phyloP scores from a whole-genome alignment of 192 early-diverging fungal genomes.

The Entomortierella parvispora region DNA sequence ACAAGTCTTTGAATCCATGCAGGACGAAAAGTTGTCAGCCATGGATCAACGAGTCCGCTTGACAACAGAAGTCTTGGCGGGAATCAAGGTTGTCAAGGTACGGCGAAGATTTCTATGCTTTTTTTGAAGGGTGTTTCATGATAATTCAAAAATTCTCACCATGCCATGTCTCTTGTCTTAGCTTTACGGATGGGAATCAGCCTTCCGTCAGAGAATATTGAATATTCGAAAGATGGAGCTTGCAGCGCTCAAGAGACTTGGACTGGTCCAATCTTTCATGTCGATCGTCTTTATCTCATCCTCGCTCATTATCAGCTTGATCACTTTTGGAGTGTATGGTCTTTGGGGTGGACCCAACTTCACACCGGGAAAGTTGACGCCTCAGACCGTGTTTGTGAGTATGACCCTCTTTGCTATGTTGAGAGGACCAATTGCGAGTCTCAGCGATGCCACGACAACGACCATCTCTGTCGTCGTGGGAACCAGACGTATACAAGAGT shows the following conservation, averaged over 20 bases:
- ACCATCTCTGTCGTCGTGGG: constrained; percentile 65
- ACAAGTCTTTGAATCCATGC: constrained; percentile 13
- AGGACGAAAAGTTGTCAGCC: constrained; percentile 27
- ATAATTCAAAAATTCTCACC: too few species aligned
- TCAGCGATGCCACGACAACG: constrained; percentile 70
- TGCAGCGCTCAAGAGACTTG: constrained; percentile 16
- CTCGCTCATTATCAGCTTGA: constrained; percentile 41
- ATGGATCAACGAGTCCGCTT: constrained; percentile 54
- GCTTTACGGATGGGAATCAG: constrained; percentile 48
- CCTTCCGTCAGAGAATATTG: constrained; percentile 36
- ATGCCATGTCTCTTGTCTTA: too few species aligned
- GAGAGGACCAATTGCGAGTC: constrained; percentile 59
- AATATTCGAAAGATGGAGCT: constrained; percentile 31
- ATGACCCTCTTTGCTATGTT: constrained; percentile 73
- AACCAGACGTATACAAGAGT: constrained; percentile 60
- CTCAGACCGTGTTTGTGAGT: constrained; percentile 68
- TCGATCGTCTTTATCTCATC: constrained; percentile 44
- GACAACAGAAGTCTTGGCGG: constrained; percentile 45
- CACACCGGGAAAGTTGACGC: constrained; percentile 40
- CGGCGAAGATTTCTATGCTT: too few species aligned
- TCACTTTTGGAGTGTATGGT: constrained; percentile 34
- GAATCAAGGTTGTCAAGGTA: constrained; percentile 51
- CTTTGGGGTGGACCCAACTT: constrained; percentile 39
- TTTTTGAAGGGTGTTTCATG: too few species aligned
- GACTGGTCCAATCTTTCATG: constrained; percentile 37